phyloP scores from a whole-genome alignment of 2,329 filamentous ascomycete species.

The Clonostachys sp. region DNA sequence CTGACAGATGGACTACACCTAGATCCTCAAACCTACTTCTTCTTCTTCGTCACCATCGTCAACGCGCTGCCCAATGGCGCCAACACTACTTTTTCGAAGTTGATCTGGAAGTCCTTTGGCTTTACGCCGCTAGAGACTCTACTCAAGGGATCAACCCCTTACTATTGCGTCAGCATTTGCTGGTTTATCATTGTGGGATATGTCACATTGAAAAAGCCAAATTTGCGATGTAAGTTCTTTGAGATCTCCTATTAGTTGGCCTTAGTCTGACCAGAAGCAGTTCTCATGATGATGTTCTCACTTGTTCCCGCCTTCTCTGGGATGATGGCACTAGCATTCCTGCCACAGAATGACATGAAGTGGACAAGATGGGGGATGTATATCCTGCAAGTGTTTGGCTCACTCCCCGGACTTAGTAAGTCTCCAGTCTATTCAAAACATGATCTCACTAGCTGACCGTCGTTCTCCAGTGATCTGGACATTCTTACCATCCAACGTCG shows the following conservation, averaged over 20 bases:
- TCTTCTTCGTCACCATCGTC: conserved; percentile 24
- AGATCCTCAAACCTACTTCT: conserved; percentile 24
- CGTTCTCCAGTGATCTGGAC: conserved; percentile 20
- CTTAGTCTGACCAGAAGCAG: too few relatives aligned
- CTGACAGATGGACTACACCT: too few relatives aligned
- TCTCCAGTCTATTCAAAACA: too few relatives aligned
- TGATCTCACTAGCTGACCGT: not conserved
- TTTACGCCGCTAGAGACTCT: conserved; percentile 22
- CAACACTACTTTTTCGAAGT: conserved; percentile 21
- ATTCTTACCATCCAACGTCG: conserved; percentile 27
- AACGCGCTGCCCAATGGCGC: conserved; percentile 24
- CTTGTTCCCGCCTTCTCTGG: too few relatives aligned
- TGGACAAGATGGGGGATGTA: too few relatives aligned
- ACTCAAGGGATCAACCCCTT: conserved; percentile 20
- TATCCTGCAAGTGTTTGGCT: too few relatives aligned
- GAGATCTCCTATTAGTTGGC: too few relatives aligned
- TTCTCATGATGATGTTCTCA: too few relatives aligned
- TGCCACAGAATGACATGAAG: too few relatives aligned
- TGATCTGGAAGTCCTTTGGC: conserved; percentile 23
- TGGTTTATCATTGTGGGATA: conserved; percentile 16
- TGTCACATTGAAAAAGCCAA: conserved; percentile 15
- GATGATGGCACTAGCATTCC: too few relatives aligned
- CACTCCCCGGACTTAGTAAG: too few relatives aligned
- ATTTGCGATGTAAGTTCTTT: conserved; percentile 14
- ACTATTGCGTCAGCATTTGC: conserved; percentile 15